Conservation (phyloP, 345 rosid genomes). For the Sonneratia alba region DNA sequence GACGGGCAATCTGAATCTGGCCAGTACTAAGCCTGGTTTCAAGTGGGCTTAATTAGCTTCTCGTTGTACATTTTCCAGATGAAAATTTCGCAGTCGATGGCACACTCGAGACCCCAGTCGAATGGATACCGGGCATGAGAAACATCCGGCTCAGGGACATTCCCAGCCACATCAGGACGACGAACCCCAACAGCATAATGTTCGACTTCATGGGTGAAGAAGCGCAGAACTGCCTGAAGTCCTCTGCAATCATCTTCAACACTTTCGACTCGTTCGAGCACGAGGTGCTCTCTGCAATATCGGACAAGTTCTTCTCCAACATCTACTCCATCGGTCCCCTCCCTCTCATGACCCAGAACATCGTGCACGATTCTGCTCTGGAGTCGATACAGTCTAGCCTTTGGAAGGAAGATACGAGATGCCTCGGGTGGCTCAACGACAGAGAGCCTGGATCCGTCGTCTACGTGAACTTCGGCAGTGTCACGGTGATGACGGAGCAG, state of each 20-base stretch:
- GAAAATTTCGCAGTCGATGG: constrained; percentile 18
- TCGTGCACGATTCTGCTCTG: background rate
- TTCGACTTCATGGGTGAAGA: constrained; percentile 15
- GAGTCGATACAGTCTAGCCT: background rate
- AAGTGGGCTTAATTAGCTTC: too few relatives aligned
- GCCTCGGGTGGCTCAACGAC: constrained; percentile 15
- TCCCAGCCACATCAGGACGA: constrained; percentile 30
- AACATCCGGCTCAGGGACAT: constrained; percentile 31
- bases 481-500: constrained; percentile 8
- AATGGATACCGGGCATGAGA: constrained; percentile 43
- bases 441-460: constrained; percentile 17
- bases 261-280: constrained; percentile 32
- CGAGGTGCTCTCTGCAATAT: constrained; percentile 17
- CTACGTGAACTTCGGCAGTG: constrained; percentile 18
- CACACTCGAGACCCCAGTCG: constrained; percentile 25
- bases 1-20: too few relatives aligned
- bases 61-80: background rate
- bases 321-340: constrained; percentile 19
- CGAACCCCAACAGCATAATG: constrained; percentile 16
- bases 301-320: constrained; percentile 5
- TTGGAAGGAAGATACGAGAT: constrained; percentile 21
- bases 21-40: too few relatives aligned
- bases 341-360: constrained; percentile 3
- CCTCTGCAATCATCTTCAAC: constrained; percentile 29
- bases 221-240: constrained; percentile 15